Percentiles rank a stretch among this genome's conserved stretches.
These are phyloP conservation scores for Heterobasidion occidentale DNA, from an alignment of 1,284 basidiomycete species.

Conservation along the genomic window DNA sequence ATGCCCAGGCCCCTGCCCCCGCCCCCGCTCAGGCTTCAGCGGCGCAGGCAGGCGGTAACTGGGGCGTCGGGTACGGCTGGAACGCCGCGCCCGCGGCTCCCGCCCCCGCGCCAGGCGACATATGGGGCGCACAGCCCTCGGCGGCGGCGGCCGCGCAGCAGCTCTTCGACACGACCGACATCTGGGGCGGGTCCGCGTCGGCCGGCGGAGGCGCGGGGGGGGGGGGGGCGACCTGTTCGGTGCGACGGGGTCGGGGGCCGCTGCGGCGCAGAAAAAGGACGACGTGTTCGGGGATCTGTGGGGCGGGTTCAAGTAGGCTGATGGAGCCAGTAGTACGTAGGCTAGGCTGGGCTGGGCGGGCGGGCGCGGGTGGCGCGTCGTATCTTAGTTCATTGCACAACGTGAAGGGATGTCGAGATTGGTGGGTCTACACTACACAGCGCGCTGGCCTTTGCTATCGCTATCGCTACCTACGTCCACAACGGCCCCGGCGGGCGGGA, in stretches of 20 bases:
- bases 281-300: slow-evolving; percentile 76
- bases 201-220: slow-evolving; percentile 9
- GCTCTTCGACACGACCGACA: slow-evolving; percentile 38
- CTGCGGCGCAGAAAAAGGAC: slow-evolving; percentile 52
- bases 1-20: slow-evolving; percentile 3
- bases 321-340: too few relatives aligned
- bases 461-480: too few relatives aligned
- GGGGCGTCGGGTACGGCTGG: slow-evolving; percentile 12
- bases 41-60: slow-evolving; percentile 3
- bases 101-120: slow-evolving; percentile 9
- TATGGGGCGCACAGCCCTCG: slow-evolving; percentile 12
- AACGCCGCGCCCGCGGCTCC: slow-evolving; percentile 4
- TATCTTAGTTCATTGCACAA: too few relatives aligned
- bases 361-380: too few relatives aligned
- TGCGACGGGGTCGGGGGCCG: slow-evolving; percentile 16
- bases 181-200: slow-evolving; percentile 37
- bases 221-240: slow-evolving; percentile 25
- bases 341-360: too few relatives aligned
- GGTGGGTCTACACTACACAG: too few relatives aligned
- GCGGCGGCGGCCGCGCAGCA: slow-evolving; percentile 14
- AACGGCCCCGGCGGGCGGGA: too few relatives aligned
- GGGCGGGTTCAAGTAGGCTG: slow-evolving; percentile 77
- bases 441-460: too few relatives aligned
- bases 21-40: slow-evolving; percentile 1
- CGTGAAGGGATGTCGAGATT: background rate